Base-by-base conservation (phyloP, 768 basidiomycete genomes). In the Tylopilus balloui region DNA sequence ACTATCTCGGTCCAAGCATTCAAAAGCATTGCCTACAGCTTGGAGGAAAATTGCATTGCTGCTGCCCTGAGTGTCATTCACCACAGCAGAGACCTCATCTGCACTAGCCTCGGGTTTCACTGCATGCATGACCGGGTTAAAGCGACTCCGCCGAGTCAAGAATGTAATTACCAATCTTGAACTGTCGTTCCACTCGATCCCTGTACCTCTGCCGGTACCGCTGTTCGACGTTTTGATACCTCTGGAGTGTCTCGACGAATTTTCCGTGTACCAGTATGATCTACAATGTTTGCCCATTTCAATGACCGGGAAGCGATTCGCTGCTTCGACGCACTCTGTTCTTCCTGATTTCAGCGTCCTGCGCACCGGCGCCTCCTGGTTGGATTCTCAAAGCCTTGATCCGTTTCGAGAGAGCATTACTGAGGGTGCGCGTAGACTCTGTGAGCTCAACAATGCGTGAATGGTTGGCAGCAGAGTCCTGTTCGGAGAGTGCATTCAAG, bases 31-130 rank as follows among this genome's bases (percentile, higher is more conserved):
- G 46, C 63, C 31, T 47, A 86, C 86, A 35, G 87, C 86, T 60
- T 87, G 80, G 13, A 83, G 78, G 70, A 95, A 95, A 37, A 93
- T 81, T 61, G 89, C 84, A 23, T 74, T 80, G 36, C 43, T 45
- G 29, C 78, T 78, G 24, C 79, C 77, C 50, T 71, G 71, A 47
- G 78, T 81, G 53, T 85, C 81, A 43, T 86, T 75, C 3, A 86
- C 82, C 29, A 83, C 80, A 23, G 80, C 72, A 50, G 78, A 72
- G 29, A 95, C 73, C 62, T 95, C 91, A 50, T 91, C 84, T 11
- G 79, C 78, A 24, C 89, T 83, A 17, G 92, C 92, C 58, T 91
- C 81, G 3, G 90, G 89, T 67, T 94, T 93, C 39, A 92, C 91
- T 89, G 50, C 3, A 19, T 24, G 32, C 12, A 1, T 11, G 25